Conservation (phyloP, 1,284 basidiomycete species). For the Xerocomus minutiporus region DNA sequence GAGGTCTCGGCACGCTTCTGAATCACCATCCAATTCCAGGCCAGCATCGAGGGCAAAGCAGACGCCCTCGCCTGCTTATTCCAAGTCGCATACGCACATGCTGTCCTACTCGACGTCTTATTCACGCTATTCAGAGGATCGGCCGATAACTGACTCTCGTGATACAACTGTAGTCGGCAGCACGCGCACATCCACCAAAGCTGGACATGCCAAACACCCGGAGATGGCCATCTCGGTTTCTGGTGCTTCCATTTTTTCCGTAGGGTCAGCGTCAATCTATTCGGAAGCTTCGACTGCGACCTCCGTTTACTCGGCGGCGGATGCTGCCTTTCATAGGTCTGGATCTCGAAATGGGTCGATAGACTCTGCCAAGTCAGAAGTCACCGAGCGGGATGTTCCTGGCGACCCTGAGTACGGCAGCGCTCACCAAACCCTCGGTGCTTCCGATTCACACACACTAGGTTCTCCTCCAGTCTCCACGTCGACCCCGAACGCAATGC, state of each 20-base stretch:
- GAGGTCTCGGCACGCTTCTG: constrained; percentile 6
- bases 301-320: constrained; percentile 15
- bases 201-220: constrained; percentile 18
- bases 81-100: constrained; percentile 12
- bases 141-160: not conserved
- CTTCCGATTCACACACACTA: not conserved
- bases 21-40: constrained; percentile 20
- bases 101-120: constrained; percentile 13
- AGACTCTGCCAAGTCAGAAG: constrained; percentile 4
- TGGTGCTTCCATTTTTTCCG: constrained; percentile 27
- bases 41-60: constrained; percentile 14
- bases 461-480: not conserved
- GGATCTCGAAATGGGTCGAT: constrained; percentile 17
- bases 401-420: constrained; percentile 12
- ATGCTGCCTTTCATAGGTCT: constrained; percentile 4
- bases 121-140: constrained; percentile 18
- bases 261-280: constrained; percentile 25
- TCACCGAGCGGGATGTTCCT: constrained; percentile 19
- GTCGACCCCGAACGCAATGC: constrained; percentile 4
- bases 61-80: constrained; percentile 12
- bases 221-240: constrained; percentile 25
- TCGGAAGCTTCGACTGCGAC: constrained; percentile 31
- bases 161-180: constrained; percentile 6
- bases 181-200: not conserved
- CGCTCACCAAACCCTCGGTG: not conserved